Evolutionary conservation across 352 stramenopile genomes (phyloP).

Genomic region (Aphanomyces stellatus): DNA sequence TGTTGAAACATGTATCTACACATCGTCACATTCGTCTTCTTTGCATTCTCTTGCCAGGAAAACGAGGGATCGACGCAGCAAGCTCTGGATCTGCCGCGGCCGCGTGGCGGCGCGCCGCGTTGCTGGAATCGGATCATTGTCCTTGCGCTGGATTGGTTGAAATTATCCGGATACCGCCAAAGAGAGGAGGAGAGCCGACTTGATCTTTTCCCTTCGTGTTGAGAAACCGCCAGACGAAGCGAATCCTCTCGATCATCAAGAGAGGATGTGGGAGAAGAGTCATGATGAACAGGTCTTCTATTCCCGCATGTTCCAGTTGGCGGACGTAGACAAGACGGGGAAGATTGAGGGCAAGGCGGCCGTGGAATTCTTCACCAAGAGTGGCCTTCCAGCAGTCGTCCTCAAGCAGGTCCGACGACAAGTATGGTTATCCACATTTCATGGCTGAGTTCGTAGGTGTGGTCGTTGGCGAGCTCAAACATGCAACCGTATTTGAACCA

Average conservation of each 20-base stretch:
- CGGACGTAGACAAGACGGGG: conserved; percentile 16
- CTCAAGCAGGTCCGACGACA: conserved; percentile 16
- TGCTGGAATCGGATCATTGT: no score
- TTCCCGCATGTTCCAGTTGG: conserved; percentile 11
- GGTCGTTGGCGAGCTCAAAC: conserved; percentile 13
- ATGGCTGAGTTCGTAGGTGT: conserved; percentile 7
- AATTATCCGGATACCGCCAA: neutral
- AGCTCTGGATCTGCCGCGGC: no score
- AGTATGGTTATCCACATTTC: neutral
- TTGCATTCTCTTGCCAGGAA: neutral
- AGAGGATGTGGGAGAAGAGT: conserved; percentile 11
- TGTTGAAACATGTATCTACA: no score
- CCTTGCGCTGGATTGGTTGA: no score
- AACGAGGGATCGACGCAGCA: no score
- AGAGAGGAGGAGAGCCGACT: neutral
- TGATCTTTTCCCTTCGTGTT: neutral
- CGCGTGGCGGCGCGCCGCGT: no score
- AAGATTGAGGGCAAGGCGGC: conserved; percentile 15
- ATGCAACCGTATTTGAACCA: conserved; percentile 18
- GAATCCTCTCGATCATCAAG: neutral
- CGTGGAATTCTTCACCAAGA: conserved; percentile 18
- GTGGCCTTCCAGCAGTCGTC: neutral
- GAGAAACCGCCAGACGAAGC: neutral
- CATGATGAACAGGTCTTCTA: conserved; percentile 5
- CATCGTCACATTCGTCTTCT: no score